These are phyloP conservation scores for Penicillium sclerotigenum DNA, from an alignment of 2,329 filamentous ascomycete genomes.

Conservation along the genomic window DNA sequence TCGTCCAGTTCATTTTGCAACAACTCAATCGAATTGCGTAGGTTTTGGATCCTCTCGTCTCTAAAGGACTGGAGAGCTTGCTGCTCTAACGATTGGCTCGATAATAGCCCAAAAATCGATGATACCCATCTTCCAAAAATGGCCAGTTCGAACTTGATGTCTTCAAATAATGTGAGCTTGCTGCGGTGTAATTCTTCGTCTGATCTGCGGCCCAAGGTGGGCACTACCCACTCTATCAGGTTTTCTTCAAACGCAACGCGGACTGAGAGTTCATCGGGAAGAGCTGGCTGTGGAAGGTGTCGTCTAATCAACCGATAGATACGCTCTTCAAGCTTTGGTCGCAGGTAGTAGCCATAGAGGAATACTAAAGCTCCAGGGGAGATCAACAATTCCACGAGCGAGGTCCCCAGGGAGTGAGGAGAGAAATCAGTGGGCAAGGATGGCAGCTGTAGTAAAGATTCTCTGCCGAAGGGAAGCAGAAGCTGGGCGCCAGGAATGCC, in stretches of 20 bases:
- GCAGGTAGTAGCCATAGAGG: conserved; percentile 35
- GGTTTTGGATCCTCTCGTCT: conserved; percentile 28
- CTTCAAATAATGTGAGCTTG: conserved; percentile 36
- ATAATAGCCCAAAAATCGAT: conserved; percentile 30
- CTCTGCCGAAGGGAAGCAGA: conserved; percentile 38
- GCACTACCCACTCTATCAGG: conserved; percentile 44
- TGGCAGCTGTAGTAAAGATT: conserved; percentile 36
- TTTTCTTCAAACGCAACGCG: conserved; percentile 44
- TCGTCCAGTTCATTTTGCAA: conserved; percentile 30
- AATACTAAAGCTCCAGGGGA: conserved; percentile 38
- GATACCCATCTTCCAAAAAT: conserved; percentile 33
- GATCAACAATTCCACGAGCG: conserved; percentile 28
- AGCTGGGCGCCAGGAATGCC: conserved; percentile 31
- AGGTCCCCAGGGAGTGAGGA: conserved; percentile 23
- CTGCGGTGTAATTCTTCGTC: conserved; percentile 40
- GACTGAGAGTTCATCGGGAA: conserved; percentile 42
- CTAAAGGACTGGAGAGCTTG: conserved; percentile 15
- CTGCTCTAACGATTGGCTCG: conserved; percentile 13
- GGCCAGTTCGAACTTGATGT: conserved; percentile 37
- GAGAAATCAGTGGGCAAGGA: conserved; percentile 30
- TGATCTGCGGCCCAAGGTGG: conserved; percentile 39
- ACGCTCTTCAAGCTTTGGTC: conserved; percentile 39
- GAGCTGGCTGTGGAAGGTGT: conserved; percentile 41
- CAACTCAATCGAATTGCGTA: conserved; percentile 32
- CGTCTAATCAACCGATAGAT: conserved; percentile 42